phyloP scores from a whole-genome alignment of 345 rosid genomes.

The Rhodamnia rubescens region DNA sequence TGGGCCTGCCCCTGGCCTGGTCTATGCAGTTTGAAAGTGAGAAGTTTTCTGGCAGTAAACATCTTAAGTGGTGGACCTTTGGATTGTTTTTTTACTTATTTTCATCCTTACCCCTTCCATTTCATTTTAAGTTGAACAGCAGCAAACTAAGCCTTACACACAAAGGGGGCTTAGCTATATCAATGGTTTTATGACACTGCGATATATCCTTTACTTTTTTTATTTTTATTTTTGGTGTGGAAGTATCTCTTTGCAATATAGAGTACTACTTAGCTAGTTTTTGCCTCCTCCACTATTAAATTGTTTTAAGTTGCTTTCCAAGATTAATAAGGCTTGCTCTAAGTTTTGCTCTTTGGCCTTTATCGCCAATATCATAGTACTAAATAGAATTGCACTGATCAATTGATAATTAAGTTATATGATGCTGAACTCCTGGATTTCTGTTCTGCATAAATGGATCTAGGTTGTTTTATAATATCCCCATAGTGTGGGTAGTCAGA shows the following conservation, averaged over 20 bases:
- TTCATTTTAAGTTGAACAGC: not conserved
- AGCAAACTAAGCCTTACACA: not conserved
- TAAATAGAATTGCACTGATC: not conserved
- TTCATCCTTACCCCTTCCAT: not conserved
- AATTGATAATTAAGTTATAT: not conserved
- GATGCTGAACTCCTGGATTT: not conserved
- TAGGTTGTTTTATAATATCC: not conserved
- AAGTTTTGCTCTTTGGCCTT: not conserved
- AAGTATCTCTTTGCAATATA: not conserved
- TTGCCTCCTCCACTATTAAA: not conserved
- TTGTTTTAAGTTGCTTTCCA: not conserved
- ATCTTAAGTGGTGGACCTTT: not conserved
- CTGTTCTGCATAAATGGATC: not conserved
- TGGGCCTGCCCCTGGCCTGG: accelerated
- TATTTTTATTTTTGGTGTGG: not conserved
- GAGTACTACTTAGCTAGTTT: not conserved
- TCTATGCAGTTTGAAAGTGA: not conserved
- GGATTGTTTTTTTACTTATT: not conserved
- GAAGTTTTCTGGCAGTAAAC: not conserved
- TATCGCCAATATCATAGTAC: not conserved
- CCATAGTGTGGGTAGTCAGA: not conserved
- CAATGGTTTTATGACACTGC: not conserved
- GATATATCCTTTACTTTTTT: not conserved
- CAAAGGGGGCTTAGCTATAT: not conserved
- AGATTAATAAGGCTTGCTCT: not conserved